Evolutionary conservation across 1,139 yeast genomes (phyloP), one percentile per base, ranked within the genome.

Genomic region (Kurtzmaniella natalensis): DNA sequence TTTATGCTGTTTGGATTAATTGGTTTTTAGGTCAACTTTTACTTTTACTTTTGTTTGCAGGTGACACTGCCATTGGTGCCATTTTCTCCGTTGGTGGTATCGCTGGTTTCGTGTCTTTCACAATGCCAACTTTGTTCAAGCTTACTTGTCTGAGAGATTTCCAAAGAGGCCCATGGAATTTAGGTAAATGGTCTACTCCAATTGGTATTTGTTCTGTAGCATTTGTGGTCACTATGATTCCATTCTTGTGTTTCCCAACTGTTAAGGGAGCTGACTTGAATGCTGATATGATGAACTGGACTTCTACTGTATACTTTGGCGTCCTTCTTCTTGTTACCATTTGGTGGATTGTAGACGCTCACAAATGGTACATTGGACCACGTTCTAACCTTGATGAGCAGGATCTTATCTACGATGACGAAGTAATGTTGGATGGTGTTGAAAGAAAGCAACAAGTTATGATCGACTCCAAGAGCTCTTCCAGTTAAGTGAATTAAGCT

Each of bases 51-150:
- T 67, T 80, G 50, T 79, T 81, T 58, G 83, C 82, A 21, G 86
- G 85, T 24, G 78, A 72, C 37, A 67, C 74, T 10, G 84, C 88
- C 28, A 77, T 82, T 46, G 81, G 78, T 28, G 89, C 92, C 31
- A 78, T 81, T 37, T 82, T 82, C 59, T 78, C 85, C 1, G 85
- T 81, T 25, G 87, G 87, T 34, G 89, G 87, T 36, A 80, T 81
- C 50, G 75, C 84, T 13, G 80, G 85, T 0, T 81, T 80, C 48
- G 70, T 81, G 40, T 81, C 88, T 1, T 81, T 81, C 53, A 70
- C 78, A n/a, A 62, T 78, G 46, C 89, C 89, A 16, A 76, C 82
- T 10, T 52, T 76, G 4, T 65, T 82, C 44, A 76, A 79, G 49
- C 70, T 78, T 41, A 71, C 82, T 1, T 73, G 69, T 45, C 72